Evolutionary conservation across 108 stramenopile species (phyloP), one percentile per base, ranked within the genome.

Genomic region (Discostella stelligeroides): DNA sequence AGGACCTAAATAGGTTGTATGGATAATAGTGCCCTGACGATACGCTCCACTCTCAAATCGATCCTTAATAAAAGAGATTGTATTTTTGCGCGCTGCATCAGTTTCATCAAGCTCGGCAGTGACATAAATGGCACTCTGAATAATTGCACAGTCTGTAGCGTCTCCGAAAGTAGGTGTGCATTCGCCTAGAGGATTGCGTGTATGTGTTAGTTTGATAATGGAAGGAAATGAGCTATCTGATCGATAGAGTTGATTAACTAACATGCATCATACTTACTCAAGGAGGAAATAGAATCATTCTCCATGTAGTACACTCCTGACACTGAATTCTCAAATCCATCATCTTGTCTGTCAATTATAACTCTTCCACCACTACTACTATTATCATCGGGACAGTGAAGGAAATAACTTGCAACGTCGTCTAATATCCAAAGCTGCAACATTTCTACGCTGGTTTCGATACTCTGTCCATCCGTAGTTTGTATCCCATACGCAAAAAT

Each of bases 401-500:
- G 47, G 29, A 76, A 43, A 13, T 30, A 28, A 5, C 25, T 43
- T 14, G 75, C 75, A 21, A 63, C 56, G 54, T 76, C 75, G 7
- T 76, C 75, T 24, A 76, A 62, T 18, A 76, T 46, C 63, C 51
- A 61, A 27, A 47, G 7, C 39, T 76, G 75, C 24, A 76, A 20
- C 18, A 34, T 29, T 49, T 69, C 68, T 11, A 76, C 75, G 1
- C 51, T 54, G 11, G 43, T 43, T 57, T 34, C 62, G 6, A 69
- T 48, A 57, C 45, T 58, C 0, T 23, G 27, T 41, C 43, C 57
- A 43, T 25, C 27, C 43, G 25, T 48, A 5, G 63, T 69, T 58
- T 76, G 60, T 30, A 76, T 58, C 39, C 68, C 75, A 61, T 76
- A 76, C 7, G 68, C 57, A 40, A 76, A 76, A 57, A 76, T 57